A percentile compares a stretch with the other conserved stretches of the same genome.
These are phyloP conservation scores for Oryza coarctata DNA, from an alignment of 176 grass and related monocot genomes.

Conservation along the genomic window DNA sequence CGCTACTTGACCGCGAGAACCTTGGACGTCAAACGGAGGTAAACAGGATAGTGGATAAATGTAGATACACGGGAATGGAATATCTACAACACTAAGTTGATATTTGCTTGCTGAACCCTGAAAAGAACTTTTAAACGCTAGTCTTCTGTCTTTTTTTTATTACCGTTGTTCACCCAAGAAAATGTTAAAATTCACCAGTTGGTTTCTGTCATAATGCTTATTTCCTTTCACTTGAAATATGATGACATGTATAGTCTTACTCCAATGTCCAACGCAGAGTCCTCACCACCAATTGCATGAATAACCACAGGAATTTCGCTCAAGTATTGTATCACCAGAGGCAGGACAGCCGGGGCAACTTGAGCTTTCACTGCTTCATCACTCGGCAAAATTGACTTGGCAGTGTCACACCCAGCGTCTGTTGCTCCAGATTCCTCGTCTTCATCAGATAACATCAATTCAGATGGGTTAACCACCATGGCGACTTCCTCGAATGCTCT, in stretches of 20 bases:
- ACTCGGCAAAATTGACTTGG: conserved; percentile 29
- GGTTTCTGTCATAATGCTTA: conserved; percentile 14
- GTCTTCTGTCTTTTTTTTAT: conserved; percentile 11
- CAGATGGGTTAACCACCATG: conserved; percentile 67
- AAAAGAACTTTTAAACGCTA: background rate
- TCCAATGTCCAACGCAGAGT: conserved; percentile 64
- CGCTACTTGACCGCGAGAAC: conserved; percentile 31
- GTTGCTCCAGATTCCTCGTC: conserved; percentile 33
- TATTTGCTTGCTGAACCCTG: conserved; percentile 15
- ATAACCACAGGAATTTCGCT: conserved; percentile 78
- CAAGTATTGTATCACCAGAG: conserved; percentile 67
- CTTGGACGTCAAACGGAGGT: conserved; percentile 5
- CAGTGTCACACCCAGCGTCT: conserved; percentile 11
- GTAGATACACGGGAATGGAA: conserved; percentile 24
- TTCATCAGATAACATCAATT: conserved; percentile 41
- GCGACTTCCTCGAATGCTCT: conserved; percentile 72
- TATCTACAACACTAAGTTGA: conserved; percentile 44
- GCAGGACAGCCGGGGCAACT: conserved; percentile 55
- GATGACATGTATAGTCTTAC: conserved; percentile 69
- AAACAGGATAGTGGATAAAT: conserved; percentile 14
- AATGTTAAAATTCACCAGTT: conserved; percentile 11
- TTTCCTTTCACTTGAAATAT: conserved; percentile 59
- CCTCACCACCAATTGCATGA: conserved; percentile 71
- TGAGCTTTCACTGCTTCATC: conserved; percentile 35
- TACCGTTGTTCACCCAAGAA: conserved; percentile 22